phyloP scores from a whole-genome alignment of 164 flowering plant genomes.

The Paratinospora sagittata region DNA sequence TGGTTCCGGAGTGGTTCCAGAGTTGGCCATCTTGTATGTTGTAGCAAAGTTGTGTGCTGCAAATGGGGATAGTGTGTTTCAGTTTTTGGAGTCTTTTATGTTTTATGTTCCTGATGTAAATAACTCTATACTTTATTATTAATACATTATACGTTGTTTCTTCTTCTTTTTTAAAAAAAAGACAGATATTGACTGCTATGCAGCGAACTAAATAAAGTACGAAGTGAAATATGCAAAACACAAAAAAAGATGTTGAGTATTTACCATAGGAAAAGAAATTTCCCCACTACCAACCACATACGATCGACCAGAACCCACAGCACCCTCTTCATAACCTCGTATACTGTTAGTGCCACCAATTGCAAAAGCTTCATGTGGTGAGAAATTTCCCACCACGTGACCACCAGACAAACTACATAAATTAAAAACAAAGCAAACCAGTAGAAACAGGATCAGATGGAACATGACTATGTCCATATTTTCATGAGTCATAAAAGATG shows the following conservation, averaged over 20 bases:
- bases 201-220: neutral
- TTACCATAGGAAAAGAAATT: conserved; percentile 84
- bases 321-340: conserved; percentile 99
- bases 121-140: no score
- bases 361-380: conserved; percentile 97
- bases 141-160: no score
- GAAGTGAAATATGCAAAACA: neutral
- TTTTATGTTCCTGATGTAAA: no score
- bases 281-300: conserved; percentile 87
- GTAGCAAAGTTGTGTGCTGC: no score
- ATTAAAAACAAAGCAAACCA: conserved; percentile 13
- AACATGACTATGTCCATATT: neutral
- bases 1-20: no score
- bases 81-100: no score
- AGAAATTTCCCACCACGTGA: conserved; percentile 83
- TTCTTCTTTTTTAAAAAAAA: no score
- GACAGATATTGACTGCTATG: neutral
- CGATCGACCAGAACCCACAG: conserved; percentile 95
- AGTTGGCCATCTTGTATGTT: no score
- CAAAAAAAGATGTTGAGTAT: conserved; percentile 8
- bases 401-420: conserved; percentile 82
- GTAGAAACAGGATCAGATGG: neutral
- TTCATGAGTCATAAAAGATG: neutral
- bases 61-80: no score
- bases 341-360: conserved; percentile 99